These are phyloP conservation scores for Pseudotsuga menziesii DNA, from an alignment of 75 land plant genomes.

Conservation along the genomic window DNA sequence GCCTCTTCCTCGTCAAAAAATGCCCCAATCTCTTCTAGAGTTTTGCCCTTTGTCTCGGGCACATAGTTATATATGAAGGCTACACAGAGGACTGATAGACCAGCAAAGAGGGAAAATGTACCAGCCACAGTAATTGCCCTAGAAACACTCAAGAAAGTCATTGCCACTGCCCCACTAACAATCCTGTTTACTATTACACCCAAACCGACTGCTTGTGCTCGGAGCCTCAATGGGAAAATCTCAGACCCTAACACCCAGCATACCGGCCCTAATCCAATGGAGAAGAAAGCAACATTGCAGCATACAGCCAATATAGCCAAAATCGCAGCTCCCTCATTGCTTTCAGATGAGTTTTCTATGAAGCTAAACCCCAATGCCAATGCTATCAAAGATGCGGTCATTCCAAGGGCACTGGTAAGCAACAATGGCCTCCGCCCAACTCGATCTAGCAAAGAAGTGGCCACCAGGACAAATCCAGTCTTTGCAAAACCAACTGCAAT, in stretches of 20 bases:
- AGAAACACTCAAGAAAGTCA: conserved; percentile 45
- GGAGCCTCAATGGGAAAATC: conserved; percentile 57
- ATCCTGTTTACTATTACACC: conserved; percentile 40
- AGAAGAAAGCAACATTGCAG: conserved; percentile 73
- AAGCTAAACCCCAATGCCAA: conserved; percentile 36
- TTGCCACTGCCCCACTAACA: conserved; percentile 40
- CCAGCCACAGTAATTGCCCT: conserved; percentile 42
- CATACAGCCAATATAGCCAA: conserved; percentile 60
- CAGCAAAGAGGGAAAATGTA: conserved; percentile 29
- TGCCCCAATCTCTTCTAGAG: conserved; percentile 44
- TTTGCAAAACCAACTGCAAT: conserved; percentile 78
- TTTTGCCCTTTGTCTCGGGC: conserved; percentile 70
- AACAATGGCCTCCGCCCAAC: conserved; percentile 74
- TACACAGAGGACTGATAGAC: conserved; percentile 21
- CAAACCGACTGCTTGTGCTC: conserved; percentile 45
- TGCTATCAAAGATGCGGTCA: conserved; percentile 56
- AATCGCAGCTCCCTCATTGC: conserved; percentile 3
- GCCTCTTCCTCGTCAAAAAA: conserved; percentile 26
- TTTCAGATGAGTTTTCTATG: conserved; percentile 8
- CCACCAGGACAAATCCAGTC: conserved; percentile 73
- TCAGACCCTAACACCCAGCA: conserved; percentile 74
- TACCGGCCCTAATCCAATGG: conserved; percentile 81
- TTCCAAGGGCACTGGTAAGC: conserved; percentile 65
- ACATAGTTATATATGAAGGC: conserved; percentile 40
- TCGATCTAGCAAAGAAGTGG: conserved; percentile 62